Evolutionary conservation across 768 basidiomycete species (phyloP).

Genomic region (Boletus subcaerulescens): DNA sequence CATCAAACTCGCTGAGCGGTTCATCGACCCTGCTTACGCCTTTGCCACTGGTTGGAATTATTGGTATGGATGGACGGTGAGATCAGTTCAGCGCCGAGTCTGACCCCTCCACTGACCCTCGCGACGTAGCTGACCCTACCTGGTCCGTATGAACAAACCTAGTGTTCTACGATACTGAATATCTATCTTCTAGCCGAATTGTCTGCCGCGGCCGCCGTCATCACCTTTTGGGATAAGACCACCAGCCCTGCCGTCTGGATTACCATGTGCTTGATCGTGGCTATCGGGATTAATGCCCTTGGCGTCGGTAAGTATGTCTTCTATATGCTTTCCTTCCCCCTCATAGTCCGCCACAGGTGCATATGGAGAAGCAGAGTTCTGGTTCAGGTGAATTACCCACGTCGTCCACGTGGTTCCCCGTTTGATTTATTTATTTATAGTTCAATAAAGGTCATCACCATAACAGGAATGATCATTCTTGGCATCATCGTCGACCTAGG

Average conservation of each 20-base stretch:
- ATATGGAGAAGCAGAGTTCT: constrained; percentile 49
- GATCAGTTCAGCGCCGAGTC: neutral
- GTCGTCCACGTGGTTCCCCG: neutral
- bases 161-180: constrained; percentile 1
- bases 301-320: constrained; percentile 33
- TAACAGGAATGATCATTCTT: constrained; percentile 43
- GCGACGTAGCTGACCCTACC: constrained; percentile 23
- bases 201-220: constrained; percentile 48
- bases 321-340: neutral
- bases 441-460: constrained; percentile 52
- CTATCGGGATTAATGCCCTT: constrained; percentile 43
- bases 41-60: constrained; percentile 45
- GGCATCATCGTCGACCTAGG: constrained; percentile 51
- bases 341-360: constrained; percentile 24
- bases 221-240: constrained; percentile 43
- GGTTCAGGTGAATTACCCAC: constrained; percentile 36
- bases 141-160: constrained; percentile 9
- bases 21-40: constrained; percentile 44
- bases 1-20: constrained; percentile 46
- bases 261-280: constrained; percentile 48
- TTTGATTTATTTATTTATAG: constrained; percentile 17
- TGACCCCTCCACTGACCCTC: constrained; percentile 1
- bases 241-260: constrained; percentile 51
- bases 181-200: constrained; percentile 37
- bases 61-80: constrained; percentile 38